phyloP scores from a whole-genome alignment of 2,329 filamentous ascomycete genomes.

The Aurifilum marmelostoma region DNA sequence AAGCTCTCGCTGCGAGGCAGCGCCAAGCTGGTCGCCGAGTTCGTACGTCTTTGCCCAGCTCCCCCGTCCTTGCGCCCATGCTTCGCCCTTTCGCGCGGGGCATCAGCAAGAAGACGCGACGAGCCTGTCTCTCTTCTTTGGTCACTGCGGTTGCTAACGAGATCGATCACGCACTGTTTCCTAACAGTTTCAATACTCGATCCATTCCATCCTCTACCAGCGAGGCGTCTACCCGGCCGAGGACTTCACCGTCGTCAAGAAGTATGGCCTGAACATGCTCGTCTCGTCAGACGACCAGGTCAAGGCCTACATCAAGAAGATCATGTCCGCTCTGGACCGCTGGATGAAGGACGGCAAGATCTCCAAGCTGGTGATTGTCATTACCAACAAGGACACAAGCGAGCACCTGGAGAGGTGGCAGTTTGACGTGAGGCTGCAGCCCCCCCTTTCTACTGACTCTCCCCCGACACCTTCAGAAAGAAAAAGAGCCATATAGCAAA shows the following conservation, averaged over 20 bases:
- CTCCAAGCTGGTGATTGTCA: constrained; percentile 93
- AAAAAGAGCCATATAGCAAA: background rate
- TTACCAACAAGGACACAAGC: constrained; percentile 95
- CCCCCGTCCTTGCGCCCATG: background rate
- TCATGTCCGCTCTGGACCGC: constrained; percentile 93
- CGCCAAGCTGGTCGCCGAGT: constrained; percentile 90
- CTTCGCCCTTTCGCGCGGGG: background rate
- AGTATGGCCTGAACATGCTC: constrained; percentile 99
- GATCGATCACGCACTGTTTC: background rate
- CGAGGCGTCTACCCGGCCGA: constrained; percentile 86
- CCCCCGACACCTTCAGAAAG: background rate
- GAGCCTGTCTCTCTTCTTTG: background rate
- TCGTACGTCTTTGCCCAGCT: constrained; percentile 62
- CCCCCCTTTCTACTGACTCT: background rate
- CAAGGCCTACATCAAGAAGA: constrained; percentile 98
- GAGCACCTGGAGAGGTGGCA: constrained; percentile 98
- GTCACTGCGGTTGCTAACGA: background rate
- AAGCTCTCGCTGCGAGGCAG: constrained; percentile 87
- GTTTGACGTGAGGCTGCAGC: constrained; percentile 71
- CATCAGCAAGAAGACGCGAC: background rate
- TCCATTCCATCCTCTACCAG: constrained; percentile 94
- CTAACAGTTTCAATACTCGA: constrained; percentile 88
- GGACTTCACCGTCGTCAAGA: constrained; percentile 97
- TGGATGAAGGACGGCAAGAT: constrained; percentile 99
- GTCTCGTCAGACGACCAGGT: constrained; percentile 96